Percentiles rank a stretch among this genome's conserved stretches.
phyloP scores from a whole-genome alignment of 2,329 filamentous ascomycete genomes.

The Eurotiales sp. region DNA sequence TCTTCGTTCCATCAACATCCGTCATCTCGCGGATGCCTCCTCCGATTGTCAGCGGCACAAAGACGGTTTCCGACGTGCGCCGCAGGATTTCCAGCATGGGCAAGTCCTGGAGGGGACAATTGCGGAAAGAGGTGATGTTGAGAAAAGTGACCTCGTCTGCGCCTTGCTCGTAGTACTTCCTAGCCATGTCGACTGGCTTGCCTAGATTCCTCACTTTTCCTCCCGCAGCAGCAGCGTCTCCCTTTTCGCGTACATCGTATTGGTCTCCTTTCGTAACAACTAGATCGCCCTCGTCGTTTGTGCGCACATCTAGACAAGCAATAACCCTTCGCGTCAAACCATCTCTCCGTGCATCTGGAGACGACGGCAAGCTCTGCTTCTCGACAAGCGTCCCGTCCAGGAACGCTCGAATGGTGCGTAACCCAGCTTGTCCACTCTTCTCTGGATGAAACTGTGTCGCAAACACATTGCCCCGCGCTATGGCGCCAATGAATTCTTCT shows the following conservation, averaged over 20 bases:
- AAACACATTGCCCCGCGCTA: constrained; percentile 79
- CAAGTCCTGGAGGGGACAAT: constrained; percentile 84
- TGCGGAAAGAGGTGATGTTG: constrained; percentile 97
- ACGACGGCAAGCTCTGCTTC: constrained; percentile 38
- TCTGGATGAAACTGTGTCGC: constrained; percentile 97
- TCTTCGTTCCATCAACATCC: constrained; percentile 78
- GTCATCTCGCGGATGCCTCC: constrained; percentile 92
- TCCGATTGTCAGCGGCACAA: constrained; percentile 92
- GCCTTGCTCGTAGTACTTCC: constrained; percentile 90
- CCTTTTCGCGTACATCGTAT: constrained; percentile 95
- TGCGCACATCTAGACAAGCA: constrained; percentile 90
- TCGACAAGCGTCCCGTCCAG: constrained; percentile 65
- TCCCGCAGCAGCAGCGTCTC: constrained; percentile 50
- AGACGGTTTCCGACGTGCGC: constrained; percentile 82
- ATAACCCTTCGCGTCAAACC: constrained; percentile 91
- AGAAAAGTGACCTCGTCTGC: constrained; percentile 96
- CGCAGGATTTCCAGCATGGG: constrained; percentile 95
- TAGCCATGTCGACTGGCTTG: constrained; percentile 93
- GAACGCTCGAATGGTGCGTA: constrained; percentile 81
- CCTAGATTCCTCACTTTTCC: constrained; percentile 82
- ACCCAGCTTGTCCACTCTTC: constrained; percentile 86
- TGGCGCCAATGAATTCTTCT: constrained; percentile 87
- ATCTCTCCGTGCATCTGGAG: constrained; percentile 39
- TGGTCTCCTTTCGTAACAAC: constrained; percentile 98
- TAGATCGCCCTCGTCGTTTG: constrained; percentile 90